Base-by-base conservation (phyloP, 108 stramenopile genomes). In the Aureococcus anophagefferens region DNA sequence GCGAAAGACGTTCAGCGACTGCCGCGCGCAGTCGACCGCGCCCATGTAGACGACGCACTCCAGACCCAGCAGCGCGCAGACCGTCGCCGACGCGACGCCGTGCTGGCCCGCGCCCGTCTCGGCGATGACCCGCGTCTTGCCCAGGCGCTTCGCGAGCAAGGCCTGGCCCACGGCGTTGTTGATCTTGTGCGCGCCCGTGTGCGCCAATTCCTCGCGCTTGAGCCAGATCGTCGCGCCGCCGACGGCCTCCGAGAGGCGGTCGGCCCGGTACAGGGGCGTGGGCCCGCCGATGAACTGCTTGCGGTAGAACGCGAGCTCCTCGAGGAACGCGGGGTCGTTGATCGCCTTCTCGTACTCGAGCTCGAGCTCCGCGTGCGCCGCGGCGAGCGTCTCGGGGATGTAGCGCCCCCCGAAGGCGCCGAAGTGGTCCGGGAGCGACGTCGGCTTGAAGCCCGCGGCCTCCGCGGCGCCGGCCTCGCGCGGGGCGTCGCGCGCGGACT, bases 101-200 rank as follows among this genome's bases (percentile, higher is more conserved):
- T 97, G 94, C 85, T 97, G 96, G 33, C 96, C 96, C 4, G 96
- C 94, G 62, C 94, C 96, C 21, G 96, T 97, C 79, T 97, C 96
- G 59, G 96, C 96, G 79, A 97, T 97, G 80, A 97, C 94, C 71
- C 96, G 90, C 59, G 88, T 87, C 84, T 97, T 97, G 40, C 94
- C 94, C 68, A 95, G 83, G 66, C 90, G 91, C 79, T 95, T 95
- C 67, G 93, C 96, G 51, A 97, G 76, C 5, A 97, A 82, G 28
- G 92, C 93, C 83, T 97, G 96, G 13, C 94, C 96, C 69, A 97
- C 91, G 67, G 94, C 96, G 83, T 97, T 97, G 84, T 97, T 97
- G 81, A 97, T 95, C 81, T 95, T 95, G 89, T 95, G 94, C 29
- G 96, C 94, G 63, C 96, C 94, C 14, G 96, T 97, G 76, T 95